A percentile compares a stretch with the other conserved stretches of the same genome.
phyloP scores from a whole-genome alignment of 2,329 filamentous ascomycete species.

The Exophiala phaeomuriformis region DNA sequence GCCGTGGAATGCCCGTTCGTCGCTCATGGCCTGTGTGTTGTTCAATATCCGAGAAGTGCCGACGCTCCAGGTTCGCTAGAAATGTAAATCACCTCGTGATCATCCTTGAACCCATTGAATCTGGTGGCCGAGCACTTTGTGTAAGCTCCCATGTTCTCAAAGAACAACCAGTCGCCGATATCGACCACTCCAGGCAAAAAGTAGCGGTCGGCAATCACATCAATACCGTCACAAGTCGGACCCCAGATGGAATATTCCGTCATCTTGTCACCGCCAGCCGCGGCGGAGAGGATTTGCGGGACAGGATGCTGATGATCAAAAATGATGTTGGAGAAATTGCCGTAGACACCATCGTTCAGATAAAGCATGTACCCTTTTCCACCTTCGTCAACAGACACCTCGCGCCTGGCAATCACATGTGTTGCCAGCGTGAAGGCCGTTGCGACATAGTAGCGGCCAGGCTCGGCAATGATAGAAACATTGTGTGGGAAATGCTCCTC shows the following conservation, averaged over 20 bases:
- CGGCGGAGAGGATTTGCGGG: conserved; percentile 65
- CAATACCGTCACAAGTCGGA: conserved; percentile 94
- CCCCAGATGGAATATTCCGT: conserved; percentile 96
- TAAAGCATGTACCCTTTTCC: conserved; percentile 89
- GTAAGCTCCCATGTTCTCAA: conserved; percentile 97
- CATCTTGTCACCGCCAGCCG: conserved; percentile 50
- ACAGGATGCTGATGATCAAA: conserved; percentile 96
- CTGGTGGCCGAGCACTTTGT: conserved; percentile 95
- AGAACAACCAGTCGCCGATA: conserved; percentile 97
- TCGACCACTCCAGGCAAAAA: conserved; percentile 70
- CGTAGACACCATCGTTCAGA: conserved; percentile 94
- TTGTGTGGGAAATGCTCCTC: conserved; percentile 80
- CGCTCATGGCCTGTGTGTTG: not conserved
- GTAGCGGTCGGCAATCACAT: conserved; percentile 80
- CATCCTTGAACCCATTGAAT: conserved; percentile 94
- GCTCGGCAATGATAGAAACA: conserved; percentile 87
- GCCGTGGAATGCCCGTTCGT: too few relatives aligned
- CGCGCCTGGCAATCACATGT: conserved; percentile 91
- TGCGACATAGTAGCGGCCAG: conserved; percentile 91
- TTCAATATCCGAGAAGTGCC: conserved; percentile 55
- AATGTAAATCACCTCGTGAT: conserved; percentile 88
- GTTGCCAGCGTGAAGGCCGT: conserved; percentile 90
- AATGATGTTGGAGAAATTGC: conserved; percentile 98
- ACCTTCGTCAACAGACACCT: conserved; percentile 59
- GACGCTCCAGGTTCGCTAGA: conserved; percentile 84